Percentiles rank a stretch among this genome's conserved stretches.
Conservation (phyloP, 2,329 filamentous ascomycete genomes). For the Graphilbum ipis-grandicollis region DNA sequence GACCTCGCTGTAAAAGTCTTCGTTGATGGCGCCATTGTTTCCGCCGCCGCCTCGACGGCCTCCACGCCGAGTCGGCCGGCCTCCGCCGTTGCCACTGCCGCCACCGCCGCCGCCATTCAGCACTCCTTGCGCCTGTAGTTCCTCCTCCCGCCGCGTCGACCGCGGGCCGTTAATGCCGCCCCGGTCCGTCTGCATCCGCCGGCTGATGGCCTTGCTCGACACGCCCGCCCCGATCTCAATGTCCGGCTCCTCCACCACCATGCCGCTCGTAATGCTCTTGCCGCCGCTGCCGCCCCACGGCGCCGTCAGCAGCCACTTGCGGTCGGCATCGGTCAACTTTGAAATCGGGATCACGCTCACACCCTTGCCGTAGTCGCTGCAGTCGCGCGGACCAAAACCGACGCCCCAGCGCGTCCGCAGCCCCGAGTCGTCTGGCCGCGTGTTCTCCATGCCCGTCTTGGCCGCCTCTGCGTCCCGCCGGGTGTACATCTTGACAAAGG, state of each 20-base stretch:
- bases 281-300: slow-evolving; percentile 89
- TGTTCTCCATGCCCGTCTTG: slow-evolving; percentile 74
- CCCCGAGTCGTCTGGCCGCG: slow-evolving; percentile 53
- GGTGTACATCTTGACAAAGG: slow-evolving; percentile 96
- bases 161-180: slow-evolving; percentile 48
- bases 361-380: slow-evolving; percentile 85
- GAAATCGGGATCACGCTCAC: slow-evolving; percentile 86
- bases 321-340: slow-evolving; percentile 85
- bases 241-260: slow-evolving; percentile 92
- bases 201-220: slow-evolving; percentile 72
- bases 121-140: slow-evolving; percentile 9
- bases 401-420: slow-evolving; percentile 92
- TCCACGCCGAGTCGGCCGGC: too few species aligned
- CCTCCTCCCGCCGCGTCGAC: slow-evolving; percentile 30
- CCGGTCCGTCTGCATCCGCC: slow-evolving; percentile 52
- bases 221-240: slow-evolving; percentile 97
- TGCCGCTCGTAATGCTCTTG: slow-evolving; percentile 56
- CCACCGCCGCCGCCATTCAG: slow-evolving; percentile 4
- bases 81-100: slow-evolving; percentile 7
- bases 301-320: slow-evolving; percentile 92
- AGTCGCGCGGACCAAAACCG: slow-evolving; percentile 90
- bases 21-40: slow-evolving; percentile 7
- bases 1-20: slow-evolving; percentile 10
- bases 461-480: slow-evolving; percentile 70
- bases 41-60: slow-evolving; percentile 3